Conservation (phyloP, 2,329 filamentous ascomycete species). For the Ceratocystiopsis sp. region DNA sequence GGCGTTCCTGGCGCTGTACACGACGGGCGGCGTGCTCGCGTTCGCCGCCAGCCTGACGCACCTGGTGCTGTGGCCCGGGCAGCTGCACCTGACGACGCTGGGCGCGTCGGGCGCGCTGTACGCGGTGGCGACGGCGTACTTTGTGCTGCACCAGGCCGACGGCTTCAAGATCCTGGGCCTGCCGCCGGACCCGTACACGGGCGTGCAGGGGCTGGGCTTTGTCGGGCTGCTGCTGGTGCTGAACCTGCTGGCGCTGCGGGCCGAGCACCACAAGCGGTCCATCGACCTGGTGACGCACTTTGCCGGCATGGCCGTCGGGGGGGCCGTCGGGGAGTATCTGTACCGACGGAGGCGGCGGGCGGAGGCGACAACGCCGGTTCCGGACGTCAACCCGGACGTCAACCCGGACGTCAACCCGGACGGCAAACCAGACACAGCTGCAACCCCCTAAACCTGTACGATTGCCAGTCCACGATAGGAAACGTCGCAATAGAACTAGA, state of each 20-base stretch:
- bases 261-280: constrained; percentile 22
- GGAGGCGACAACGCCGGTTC: too few relatives aligned
- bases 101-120: constrained; percentile 51
- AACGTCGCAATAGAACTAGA: too few relatives aligned
- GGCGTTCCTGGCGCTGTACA: constrained; percentile 50
- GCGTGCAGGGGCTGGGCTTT: constrained; percentile 36
- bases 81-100: constrained; percentile 34
- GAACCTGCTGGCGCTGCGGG: constrained; percentile 30
- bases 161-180: constrained; percentile 40
- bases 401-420: too few relatives aligned
- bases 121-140: constrained; percentile 44
- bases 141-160: constrained; percentile 39
- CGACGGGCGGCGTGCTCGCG: constrained; percentile 39
- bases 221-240: constrained; percentile 32
- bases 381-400: too few relatives aligned
- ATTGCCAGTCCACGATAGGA: too few relatives aligned
- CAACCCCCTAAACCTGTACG: too few relatives aligned
- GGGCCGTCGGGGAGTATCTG: constrained; percentile 22
- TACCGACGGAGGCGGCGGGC: too few relatives aligned
- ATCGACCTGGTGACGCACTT: constrained; percentile 37
- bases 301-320: constrained; percentile 31
- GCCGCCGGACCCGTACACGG: constrained; percentile 33
- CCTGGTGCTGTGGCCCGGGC: constrained; percentile 28
- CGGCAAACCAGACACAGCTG: too few relatives aligned
- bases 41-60: constrained; percentile 39